phyloP scores from a whole-genome alignment of 495 filamentous ascomycete genomes.

The Neurospora hispaniola region DNA sequence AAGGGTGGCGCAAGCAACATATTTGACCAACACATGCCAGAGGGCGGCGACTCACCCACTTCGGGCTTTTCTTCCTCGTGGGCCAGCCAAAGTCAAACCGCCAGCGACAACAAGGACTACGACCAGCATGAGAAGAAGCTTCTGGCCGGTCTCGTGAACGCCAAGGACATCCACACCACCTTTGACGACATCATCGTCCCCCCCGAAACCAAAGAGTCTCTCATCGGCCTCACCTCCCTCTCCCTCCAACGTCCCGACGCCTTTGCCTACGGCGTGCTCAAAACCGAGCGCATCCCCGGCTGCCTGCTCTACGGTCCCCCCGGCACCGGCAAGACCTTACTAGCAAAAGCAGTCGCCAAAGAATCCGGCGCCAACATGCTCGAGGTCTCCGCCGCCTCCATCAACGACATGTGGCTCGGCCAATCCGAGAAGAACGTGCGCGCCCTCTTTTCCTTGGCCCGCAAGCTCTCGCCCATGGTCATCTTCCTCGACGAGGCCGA shows the following conservation, averaged over 20 bases:
- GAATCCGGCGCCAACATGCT: constrained; percentile 79
- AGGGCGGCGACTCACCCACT: neutral
- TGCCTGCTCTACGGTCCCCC: constrained; percentile 89
- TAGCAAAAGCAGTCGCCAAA: constrained; percentile 93
- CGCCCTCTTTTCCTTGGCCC: constrained; percentile 82
- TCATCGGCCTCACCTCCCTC: constrained; percentile 82
- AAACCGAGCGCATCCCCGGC: constrained; percentile 82
- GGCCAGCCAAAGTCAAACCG: neutral
- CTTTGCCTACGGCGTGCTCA: constrained; percentile 89
- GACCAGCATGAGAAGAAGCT: constrained; percentile 71
- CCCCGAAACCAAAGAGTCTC: constrained; percentile 69
- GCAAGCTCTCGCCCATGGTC: constrained; percentile 85
- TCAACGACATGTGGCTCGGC: constrained; percentile 94
- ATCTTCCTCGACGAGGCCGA: constrained; percentile 98
- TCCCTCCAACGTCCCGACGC: constrained; percentile 85
- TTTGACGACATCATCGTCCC: constrained; percentile 79
- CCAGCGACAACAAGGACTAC: constrained; percentile 10
- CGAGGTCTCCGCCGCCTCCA: constrained; percentile 49
- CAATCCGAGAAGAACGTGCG: constrained; percentile 95
- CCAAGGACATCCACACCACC: constrained; percentile 69
- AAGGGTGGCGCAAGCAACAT: neutral
- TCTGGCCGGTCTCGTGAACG: constrained; percentile 69
- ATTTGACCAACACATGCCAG: neutral
- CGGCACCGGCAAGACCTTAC: constrained; percentile 88
- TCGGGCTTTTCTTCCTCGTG: constrained; percentile 1